Evolutionary conservation across 2,329 filamentous ascomycete genomes (phyloP).

Genomic region (Cladosporium sphaerospermum): DNA sequence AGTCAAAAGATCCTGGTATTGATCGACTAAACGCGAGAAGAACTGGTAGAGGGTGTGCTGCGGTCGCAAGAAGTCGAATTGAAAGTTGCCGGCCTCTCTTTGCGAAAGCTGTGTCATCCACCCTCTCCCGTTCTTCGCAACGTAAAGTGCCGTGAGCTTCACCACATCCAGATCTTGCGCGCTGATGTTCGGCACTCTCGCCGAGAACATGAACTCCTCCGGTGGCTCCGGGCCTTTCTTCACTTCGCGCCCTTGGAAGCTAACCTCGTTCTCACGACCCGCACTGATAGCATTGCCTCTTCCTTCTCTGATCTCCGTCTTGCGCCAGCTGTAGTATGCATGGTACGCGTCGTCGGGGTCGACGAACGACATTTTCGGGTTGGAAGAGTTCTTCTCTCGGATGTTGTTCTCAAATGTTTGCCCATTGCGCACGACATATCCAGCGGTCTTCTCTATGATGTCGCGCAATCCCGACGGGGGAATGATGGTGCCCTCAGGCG

Average conservation of each 20-base stretch:
- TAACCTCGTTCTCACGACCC: constrained; percentile 60
- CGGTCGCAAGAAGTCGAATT: constrained; percentile 92
- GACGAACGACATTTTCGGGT: constrained; percentile 89
- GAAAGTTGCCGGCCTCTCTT: constrained; percentile 80
- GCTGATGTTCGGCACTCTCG: constrained; percentile 94
- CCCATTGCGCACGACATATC: constrained; percentile 70
- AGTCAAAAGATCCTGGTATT: constrained; percentile 76
- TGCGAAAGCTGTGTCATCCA: constrained; percentile 89
- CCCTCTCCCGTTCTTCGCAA: constrained; percentile 83
- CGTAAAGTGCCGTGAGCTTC: constrained; percentile 78
- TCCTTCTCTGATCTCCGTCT: constrained; percentile 77
- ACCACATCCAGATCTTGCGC: constrained; percentile 77
- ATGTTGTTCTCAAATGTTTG: constrained; percentile 72
- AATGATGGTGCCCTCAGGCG: constrained; percentile 75
- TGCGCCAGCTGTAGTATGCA: constrained; percentile 83
- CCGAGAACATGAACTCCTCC: constrained; percentile 84
- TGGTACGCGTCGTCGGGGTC: constrained; percentile 75
- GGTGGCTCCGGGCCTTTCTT: constrained; percentile 77
- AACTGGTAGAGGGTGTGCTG: constrained; percentile 96
- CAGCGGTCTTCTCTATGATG: constrained; percentile 88
- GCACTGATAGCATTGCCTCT: constrained; percentile 73
- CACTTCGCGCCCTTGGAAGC: constrained; percentile 51
- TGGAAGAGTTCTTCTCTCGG: constrained; percentile 73
- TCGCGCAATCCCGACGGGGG: constrained; percentile 78
- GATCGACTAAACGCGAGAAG: constrained; percentile 86